Base-by-base conservation (phyloP, 345 rosid genomes). In the Corymbia maculata region DNA sequence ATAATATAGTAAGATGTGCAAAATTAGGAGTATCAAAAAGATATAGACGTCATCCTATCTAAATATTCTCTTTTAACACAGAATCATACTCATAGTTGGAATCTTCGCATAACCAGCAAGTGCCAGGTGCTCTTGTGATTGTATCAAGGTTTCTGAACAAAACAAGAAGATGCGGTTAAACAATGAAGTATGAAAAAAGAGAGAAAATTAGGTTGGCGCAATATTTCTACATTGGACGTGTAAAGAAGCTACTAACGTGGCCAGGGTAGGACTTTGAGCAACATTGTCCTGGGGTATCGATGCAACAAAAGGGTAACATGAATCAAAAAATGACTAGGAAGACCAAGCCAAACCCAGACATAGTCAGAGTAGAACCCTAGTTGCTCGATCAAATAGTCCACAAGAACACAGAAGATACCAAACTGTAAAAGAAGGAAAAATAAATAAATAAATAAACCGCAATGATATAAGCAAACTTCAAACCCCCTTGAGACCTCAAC, bases 101-200 rank as follows among this genome's bases (percentile, higher is more conserved):
- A 96, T 95, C 91, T 97, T 97, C 87, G 94, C n/a, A 89, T 93
- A 97, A 85, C 94, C 94, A 55, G 96, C 94, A 86, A 98, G 99
- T 91, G 98, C 99, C 92, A 97, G 88, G 90, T 97, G 99, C 92
- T 97, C 97, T 97, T 96, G 98, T 92, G 92, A 96, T 92, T 82
- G 80, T 70, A 89, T 87, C 51, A 88, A 64, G 26, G 70, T 61
- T 61, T n/a, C 32, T 15, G 5, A 28, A 61, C 68, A 61, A 61
- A 61, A 12, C 68, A 61, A 11, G 15, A 61, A 61, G 68, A 61
- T 26, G 68, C 15, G 16, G 68, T 61, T 28, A 61, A 11, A 61
- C 68, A 61, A 15, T 61, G 3, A 61, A n/a, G 8, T 61, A n/a
- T 61, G 68, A 61, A 61, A 61, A 16, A 61, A 26, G 32, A 61